A percentile compares a stretch with the other conserved stretches of the same genome.
Evolutionary conservation across 192 early-diverging fungal species (phyloP).

Genomic region (Thoreauomyces humboldtii): DNA sequence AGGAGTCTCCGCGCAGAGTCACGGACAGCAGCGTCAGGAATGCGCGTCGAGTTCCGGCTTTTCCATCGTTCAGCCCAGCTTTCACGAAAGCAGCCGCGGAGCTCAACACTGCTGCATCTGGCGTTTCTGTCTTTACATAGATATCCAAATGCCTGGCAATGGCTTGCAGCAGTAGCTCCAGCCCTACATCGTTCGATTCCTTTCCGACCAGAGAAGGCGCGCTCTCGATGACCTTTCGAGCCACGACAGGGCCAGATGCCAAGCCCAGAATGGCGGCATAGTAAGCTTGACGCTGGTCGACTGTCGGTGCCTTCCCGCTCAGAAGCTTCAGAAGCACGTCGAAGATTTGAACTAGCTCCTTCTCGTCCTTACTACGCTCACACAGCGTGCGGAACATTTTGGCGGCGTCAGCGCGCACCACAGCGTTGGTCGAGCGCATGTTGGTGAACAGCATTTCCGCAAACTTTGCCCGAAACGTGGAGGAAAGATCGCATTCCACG

Average conservation of each 20-base stretch:
- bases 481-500: slow-evolving; percentile 60
- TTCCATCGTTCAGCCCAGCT: slow-evolving; percentile 57
- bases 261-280: slow-evolving; percentile 56
- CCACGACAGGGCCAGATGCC: slow-evolving; percentile 34
- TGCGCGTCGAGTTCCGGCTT: slow-evolving; percentile 57
- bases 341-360: slow-evolving; percentile 56
- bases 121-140: slow-evolving; percentile 43
- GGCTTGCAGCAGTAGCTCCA: slow-evolving; percentile 58
- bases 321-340: slow-evolving; percentile 58
- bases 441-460: slow-evolving; percentile 57
- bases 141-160: slow-evolving; percentile 52
- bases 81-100: slow-evolving; percentile 47
- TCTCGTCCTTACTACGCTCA: slow-evolving; percentile 42
- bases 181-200: slow-evolving; percentile 74
- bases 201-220: slow-evolving; percentile 68
- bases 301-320: slow-evolving; percentile 38
- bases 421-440: slow-evolving; percentile 64
- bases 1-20: slow-evolving; percentile 49
- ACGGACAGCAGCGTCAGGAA: slow-evolving; percentile 64
- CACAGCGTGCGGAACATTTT: slow-evolving; percentile 61
- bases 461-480: slow-evolving; percentile 59
- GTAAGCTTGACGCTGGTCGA: slow-evolving; percentile 66
- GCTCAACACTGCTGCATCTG: slow-evolving; percentile 39
- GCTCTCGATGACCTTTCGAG: slow-evolving; percentile 57
- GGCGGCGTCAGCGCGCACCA: slow-evolving; percentile 53